Evolutionary conservation across 2,329 filamentous ascomycete species (phyloP).

Genomic region (Keithomyces neogunnii): DNA sequence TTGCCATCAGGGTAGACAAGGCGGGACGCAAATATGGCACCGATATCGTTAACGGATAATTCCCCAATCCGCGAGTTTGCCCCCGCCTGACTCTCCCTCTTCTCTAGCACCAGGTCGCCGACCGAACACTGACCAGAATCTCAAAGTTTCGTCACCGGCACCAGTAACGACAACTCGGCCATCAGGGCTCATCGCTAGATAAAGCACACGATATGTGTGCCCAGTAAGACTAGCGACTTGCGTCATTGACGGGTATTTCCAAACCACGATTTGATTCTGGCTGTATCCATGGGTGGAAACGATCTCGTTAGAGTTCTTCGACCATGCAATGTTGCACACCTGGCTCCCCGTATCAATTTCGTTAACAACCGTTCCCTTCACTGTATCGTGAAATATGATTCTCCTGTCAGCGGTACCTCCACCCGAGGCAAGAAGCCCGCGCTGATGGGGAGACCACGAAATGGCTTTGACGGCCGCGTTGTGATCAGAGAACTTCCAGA

Average conservation of each 20-base stretch:
- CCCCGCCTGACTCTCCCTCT: constrained; percentile 51
- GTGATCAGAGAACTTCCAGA: constrained; percentile 92
- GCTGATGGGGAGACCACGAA: constrained; percentile 94
- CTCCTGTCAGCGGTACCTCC: constrained; percentile 92
- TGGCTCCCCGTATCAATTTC: constrained; percentile 96
- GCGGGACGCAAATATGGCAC: background rate
- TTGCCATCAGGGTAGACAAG: background rate
- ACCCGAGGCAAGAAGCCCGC: constrained; percentile 86
- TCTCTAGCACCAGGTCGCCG: constrained; percentile 66
- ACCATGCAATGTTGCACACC: constrained; percentile 98
- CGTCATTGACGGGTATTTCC: constrained; percentile 98
- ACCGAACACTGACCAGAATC: constrained; percentile 96
- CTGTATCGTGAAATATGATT: constrained; percentile 97
- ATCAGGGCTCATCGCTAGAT: constrained; percentile 95
- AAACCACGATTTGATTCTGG: constrained; percentile 97
- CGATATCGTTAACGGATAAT: constrained; percentile 58
- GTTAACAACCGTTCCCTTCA: constrained; percentile 70
- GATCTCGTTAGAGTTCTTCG: constrained; percentile 94
- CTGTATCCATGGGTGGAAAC: constrained; percentile 96
- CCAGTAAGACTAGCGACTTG: constrained; percentile 93
- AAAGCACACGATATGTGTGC: constrained; percentile 93
- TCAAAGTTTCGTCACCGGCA: constrained; percentile 87
- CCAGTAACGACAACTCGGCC: constrained; percentile 91
- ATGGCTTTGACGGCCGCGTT: constrained; percentile 96
- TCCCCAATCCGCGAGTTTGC: constrained; percentile 68